phyloP scores from a whole-genome alignment of 441 rosid genomes.

The Monsonia emarginata region DNA sequence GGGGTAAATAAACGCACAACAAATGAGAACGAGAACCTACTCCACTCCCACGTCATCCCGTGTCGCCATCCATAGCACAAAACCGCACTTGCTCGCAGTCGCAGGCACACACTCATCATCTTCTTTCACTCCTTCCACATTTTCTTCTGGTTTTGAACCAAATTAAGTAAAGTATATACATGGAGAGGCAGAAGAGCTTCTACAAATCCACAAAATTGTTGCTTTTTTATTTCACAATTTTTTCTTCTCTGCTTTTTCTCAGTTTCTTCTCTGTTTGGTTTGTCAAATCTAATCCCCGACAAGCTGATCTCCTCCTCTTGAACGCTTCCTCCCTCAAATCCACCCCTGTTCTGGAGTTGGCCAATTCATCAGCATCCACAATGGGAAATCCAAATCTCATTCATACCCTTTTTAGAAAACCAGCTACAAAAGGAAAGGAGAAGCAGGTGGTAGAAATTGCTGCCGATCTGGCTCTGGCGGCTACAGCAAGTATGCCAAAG shows the following conservation, averaged over 20 bases:
- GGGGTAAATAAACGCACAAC: too few relatives aligned
- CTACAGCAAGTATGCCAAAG: too few relatives aligned
- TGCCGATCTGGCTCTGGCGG: too few relatives aligned
- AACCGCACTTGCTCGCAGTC: too few relatives aligned
- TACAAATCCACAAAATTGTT: constrained; percentile 49
- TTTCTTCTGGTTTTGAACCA: neutral
- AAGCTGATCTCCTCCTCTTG: constrained; percentile 17
- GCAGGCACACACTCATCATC: too few relatives aligned
- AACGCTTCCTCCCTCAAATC: constrained; percentile 10
- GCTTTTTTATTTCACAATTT: constrained; percentile 37
- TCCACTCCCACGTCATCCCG: too few relatives aligned
- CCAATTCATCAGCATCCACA: constrained; percentile 11
- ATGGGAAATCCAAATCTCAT: constrained; percentile 24
- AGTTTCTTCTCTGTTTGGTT: constrained; percentile 43
- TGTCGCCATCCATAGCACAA: too few relatives aligned
- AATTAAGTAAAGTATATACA: constrained; percentile 9
- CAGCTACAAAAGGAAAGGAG: constrained; percentile 19
- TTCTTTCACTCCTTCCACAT: too few relatives aligned
- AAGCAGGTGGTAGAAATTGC: constrained; percentile 1
- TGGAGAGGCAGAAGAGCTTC: constrained; percentile 82
- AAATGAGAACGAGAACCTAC: too few relatives aligned
- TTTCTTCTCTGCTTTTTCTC: constrained; percentile 47
- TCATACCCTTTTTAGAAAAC: constrained; percentile 21
- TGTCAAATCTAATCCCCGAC: constrained; percentile 32
- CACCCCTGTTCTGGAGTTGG: constrained; percentile 20